Evolutionary conservation across 2,329 filamentous ascomycete species (phyloP).

Genomic region (Cercospora sesami): DNA sequence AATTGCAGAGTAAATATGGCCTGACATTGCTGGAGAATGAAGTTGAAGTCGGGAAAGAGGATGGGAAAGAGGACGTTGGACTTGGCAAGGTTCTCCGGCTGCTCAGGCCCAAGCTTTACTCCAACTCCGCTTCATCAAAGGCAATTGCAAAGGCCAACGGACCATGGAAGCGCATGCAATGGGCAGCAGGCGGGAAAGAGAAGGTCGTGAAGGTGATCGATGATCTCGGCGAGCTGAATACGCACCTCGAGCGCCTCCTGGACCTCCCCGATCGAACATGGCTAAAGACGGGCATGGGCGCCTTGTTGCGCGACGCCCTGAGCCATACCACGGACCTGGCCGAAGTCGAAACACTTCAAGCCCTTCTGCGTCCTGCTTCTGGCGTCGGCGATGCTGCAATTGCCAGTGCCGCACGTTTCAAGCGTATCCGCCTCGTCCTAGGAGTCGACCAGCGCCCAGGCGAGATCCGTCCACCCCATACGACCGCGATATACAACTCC

Average conservation of each 20-base stretch:
- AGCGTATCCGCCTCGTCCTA: background rate
- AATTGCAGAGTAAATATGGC: background rate
- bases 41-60: background rate
- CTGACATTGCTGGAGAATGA: background rate
- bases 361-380: background rate
- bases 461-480: background rate
- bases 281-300: background rate
- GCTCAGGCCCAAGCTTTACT: background rate
- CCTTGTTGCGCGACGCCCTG: background rate
- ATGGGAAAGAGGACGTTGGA: background rate
- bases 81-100: background rate
- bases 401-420: background rate
- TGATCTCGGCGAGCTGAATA: slow-evolving; percentile 4
- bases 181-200: background rate
- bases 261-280: background rate
- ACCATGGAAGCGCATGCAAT: slow-evolving; percentile 4
- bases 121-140: background rate
- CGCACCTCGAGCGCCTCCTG: background rate
- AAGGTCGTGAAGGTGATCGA: background rate
- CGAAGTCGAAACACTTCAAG: background rate
- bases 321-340: background rate
- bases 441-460: background rate
- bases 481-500: background rate
- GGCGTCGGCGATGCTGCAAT: background rate
- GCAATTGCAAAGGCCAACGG: background rate